Base-by-base conservation (phyloP, 768 basidiomycete species). In the Rhodotorula babjevae region DNA sequence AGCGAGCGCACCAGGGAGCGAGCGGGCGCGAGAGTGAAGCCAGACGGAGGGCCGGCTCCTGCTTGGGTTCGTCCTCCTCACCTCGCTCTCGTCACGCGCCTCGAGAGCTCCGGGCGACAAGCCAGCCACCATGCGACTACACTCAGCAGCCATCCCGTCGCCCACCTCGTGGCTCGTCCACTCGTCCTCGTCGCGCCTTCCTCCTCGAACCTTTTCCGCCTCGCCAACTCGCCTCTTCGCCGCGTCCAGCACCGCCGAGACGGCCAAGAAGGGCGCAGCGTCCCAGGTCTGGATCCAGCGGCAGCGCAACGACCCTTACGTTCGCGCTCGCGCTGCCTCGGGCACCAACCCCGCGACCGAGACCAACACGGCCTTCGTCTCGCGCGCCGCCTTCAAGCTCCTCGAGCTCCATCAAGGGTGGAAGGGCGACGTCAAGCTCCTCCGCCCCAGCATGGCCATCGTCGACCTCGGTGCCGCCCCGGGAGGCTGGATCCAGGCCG, bases 401-500 rank as follows among this genome's bases (percentile, higher is more conserved):
- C 80, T 93, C 69, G 90, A 93, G 77, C 85, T 98, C 62, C 84
- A 91, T 78, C 80, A 84, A 0, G 82, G 84, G 50, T 56, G 61
- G 60, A 44, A 31, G 9, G 60, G 60, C 40, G 52, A 40, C 29
- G 87, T 84, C 80, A 92, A 73, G 40, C 70, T 64, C 53, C 81
- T 89, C 56, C 79, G 80, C 27, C 84, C 58, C 80, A 81, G 36
- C 23, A 75, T 72, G 53, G 66, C 85, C 27, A 87, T 95, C 0
- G 87, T 94, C 2, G 94, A 96, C 81, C 85, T 96, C 31, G 94
- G 95, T 25, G 91, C 91, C 0, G 91, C 93, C 0, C 95, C 94
- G 0, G 93, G 93, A 0, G 92, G 92, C 0, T 98, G 95, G 94
- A 90, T 89, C 62, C 93, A 96, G 79, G 93, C 93, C 19, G 87